Conservation (phyloP, 2,329 filamentous ascomycete genomes). For the Akanthomyces muscarius region DNA sequence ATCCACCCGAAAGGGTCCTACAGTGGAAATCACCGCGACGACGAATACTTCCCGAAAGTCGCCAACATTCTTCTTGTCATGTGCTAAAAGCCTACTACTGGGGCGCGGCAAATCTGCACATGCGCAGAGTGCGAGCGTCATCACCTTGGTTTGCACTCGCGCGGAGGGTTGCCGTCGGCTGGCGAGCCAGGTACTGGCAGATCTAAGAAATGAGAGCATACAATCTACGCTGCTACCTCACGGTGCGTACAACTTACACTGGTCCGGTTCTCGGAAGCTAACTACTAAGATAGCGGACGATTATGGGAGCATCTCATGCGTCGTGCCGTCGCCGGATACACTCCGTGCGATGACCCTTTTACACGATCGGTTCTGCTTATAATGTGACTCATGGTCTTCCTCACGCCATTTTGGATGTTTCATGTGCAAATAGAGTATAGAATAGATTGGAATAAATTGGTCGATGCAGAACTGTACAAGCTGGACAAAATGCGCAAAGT, state of each 20-base stretch:
- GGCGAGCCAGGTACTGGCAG: background rate
- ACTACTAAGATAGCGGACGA: background rate
- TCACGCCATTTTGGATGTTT: background rate
- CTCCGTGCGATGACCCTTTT: background rate
- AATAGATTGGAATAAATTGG: background rate
- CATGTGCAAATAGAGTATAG: background rate
- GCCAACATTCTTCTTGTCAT: background rate
- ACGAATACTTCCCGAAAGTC: background rate
- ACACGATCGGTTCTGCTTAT: background rate
- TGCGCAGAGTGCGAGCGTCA: background rate
- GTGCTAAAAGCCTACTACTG: background rate
- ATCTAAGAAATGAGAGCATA: background rate
- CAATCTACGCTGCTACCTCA: background rate
- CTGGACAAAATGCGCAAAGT: background rate
- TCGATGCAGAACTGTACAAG: no score
- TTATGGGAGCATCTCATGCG: background rate
- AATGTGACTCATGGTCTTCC: background rate
- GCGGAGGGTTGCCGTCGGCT: background rate
- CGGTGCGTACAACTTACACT: background rate
- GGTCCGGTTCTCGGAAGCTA: background rate
- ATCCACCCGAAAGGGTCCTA: background rate
- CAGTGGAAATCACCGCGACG: background rate
- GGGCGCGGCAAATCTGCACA: constrained; percentile 27
- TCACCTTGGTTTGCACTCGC: background rate
- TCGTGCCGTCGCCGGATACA: background rate